These are phyloP conservation scores for Syzygium aromaticum DNA, from an alignment of 345 rosid genomes.

Conservation along the genomic window DNA sequence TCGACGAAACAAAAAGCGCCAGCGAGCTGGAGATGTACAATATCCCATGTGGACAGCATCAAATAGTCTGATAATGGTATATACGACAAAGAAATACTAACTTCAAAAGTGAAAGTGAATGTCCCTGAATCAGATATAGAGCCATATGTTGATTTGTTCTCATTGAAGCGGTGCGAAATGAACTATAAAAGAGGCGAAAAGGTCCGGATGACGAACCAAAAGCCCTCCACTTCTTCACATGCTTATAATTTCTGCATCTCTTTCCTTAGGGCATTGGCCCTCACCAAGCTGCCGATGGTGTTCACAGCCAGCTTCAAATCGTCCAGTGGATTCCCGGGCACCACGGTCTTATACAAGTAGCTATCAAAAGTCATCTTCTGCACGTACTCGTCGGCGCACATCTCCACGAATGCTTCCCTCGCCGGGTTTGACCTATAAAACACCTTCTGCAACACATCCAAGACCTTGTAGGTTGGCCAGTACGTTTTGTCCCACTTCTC, in stretches of 20 bases:
- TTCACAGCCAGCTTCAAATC: conserved; percentile 87
- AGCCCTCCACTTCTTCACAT: conserved; percentile 10
- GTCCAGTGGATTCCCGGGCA: conserved; percentile 74
- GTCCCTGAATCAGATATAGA: background rate
- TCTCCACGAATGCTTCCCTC: conserved; percentile 87
- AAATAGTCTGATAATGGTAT: background rate
- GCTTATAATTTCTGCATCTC: conserved; percentile 76
- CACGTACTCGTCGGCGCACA: conserved; percentile 86
- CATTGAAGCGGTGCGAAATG: background rate
- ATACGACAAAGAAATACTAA: background rate
- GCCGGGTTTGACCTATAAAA: conserved; percentile 89
- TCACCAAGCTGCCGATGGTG: conserved; percentile 91
- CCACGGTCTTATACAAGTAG: conserved; percentile 77
- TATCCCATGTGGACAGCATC: background rate
- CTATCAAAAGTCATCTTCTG: conserved; percentile 98
- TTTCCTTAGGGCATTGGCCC: conserved; percentile 79
- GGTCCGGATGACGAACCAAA: background rate
- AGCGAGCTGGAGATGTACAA: background rate
- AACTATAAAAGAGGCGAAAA: background rate
- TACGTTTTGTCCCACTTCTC: conserved; percentile 97
- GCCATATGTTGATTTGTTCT: background rate
- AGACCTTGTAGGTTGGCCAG: conserved; percentile 89
- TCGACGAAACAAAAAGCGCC: background rate
- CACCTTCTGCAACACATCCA: conserved; percentile 81
- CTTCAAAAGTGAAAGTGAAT: background rate